These are phyloP conservation scores for Cordia subcordata DNA, from an alignment of 257 asterid genomes.

Conservation along the genomic window DNA sequence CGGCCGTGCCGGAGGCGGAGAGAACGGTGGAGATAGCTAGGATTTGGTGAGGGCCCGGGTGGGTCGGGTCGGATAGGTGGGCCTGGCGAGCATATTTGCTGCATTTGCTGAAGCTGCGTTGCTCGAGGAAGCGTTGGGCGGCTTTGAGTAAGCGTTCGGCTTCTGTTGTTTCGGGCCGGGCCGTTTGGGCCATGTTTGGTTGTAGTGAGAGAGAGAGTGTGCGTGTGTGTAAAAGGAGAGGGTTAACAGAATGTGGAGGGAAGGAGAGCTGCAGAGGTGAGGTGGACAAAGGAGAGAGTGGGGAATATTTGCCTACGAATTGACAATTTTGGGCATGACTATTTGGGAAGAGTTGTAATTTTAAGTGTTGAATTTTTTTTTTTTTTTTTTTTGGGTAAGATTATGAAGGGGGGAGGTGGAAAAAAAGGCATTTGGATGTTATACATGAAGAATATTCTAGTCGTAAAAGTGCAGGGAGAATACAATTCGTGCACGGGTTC, in stretches of 20 bases:
- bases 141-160: slow-evolving; percentile 21
- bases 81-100: slow-evolving; percentile 37
- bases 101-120: slow-evolving; percentile 38
- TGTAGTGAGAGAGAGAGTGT: not conserved
- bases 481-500: too few species aligned
- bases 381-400: too few species aligned
- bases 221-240: not conserved
- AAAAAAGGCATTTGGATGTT: too few species aligned
- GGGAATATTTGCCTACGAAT: not conserved
- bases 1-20: slow-evolving; percentile 26
- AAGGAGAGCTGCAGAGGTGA: not conserved
- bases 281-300: not conserved
- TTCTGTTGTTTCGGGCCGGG: not conserved
- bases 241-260: not conserved
- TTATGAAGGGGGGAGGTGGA: too few species aligned
- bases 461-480: too few species aligned
- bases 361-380: too few species aligned
- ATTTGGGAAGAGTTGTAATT: not conserved
- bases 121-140: slow-evolving; percentile 28
- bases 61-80: slow-evolving; percentile 27
- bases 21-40: slow-evolving; percentile 41
- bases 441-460: too few species aligned
- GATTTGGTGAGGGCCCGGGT: slow-evolving; percentile 31
- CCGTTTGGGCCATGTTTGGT: not conserved
- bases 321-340: not conserved